Base-by-base conservation (phyloP, 2,329 filamentous ascomycete genomes). In the Phialophora macrospora region DNA sequence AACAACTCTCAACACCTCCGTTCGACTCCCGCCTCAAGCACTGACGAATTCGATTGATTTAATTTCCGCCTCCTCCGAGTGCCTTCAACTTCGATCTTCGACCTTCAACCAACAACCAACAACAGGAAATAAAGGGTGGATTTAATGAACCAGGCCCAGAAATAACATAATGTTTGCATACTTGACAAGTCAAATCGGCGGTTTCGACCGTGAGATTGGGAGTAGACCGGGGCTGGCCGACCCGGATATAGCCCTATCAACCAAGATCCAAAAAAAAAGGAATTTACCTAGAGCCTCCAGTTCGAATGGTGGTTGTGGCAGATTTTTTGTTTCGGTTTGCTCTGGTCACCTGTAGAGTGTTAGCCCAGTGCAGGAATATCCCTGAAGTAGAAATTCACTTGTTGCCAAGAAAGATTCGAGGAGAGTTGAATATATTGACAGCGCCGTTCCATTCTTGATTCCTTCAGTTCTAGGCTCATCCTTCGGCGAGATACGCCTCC, bases 401-500 rank as follows among this genome's bases (percentile, higher is more conserved):
- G 2, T 44, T 44, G 2, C 14, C 17, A n/a, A n/a, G 38, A 44
- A 44, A 17, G 6, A 6, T n/a, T 7, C 5, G 1, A 44, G 17
- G 17, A 8, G 38, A n/a, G 38, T 7, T 41, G 12, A 41, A 5
- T 44, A n/a, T 9, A 44, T n/a, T 44, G 6, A 44, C n/a, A 5
- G 38, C 17, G 5, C 14, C n/a, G 38, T 41, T n/a, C 12, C 12
- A 14, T 12, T 17, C 14, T 41, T 17, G 2, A 6, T 20, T 7
- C 1, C 14, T 52, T 26, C 11, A 12, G 5, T 55, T 17, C 24
- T 6, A n/a, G 5, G 28, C 38, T 62, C 51, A 66, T 22, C 55
- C 62, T 61, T 57, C 55, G 20, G 54, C 56, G 1, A 72, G 30
- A 49, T 70, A 70, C 8, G 69, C 61, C n/a, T 70, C 68, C 58